Conservation (phyloP, 1,284 basidiomycete genomes). For the Papiliotrema nemorosa region DNA sequence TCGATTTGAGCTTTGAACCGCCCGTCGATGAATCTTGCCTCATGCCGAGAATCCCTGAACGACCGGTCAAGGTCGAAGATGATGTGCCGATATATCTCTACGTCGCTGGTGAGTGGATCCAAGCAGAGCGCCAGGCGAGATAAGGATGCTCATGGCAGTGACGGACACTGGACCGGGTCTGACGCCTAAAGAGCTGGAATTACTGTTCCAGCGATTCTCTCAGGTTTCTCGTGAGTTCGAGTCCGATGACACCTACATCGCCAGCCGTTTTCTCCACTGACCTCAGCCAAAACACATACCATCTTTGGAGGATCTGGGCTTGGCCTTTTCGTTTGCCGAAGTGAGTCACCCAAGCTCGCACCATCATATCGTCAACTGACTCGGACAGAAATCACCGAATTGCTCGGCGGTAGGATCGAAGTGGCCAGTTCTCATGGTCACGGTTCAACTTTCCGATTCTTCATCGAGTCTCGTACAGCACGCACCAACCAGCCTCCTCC, state of each 20-base stretch:
- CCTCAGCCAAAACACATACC: conserved; percentile 29
- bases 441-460: conserved; percentile 53
- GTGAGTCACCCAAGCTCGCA: conserved; percentile 12
- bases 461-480: conserved; percentile 30
- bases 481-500: conserved; percentile 3
- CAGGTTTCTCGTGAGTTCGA: conserved; percentile 29
- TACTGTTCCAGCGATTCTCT: conserved; percentile 41
- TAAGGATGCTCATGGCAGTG: conserved; percentile 12
- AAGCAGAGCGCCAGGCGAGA: neutral
- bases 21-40: conserved; percentile 28
- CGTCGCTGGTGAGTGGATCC: conserved; percentile 18
- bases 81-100: conserved; percentile 34
- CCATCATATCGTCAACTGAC: neutral
- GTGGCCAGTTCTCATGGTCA: conserved; percentile 35
- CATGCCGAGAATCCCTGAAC: conserved; percentile 24
- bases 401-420: conserved; percentile 45
- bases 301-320: conserved; percentile 43
- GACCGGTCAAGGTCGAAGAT: conserved; percentile 12
- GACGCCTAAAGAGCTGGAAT: conserved; percentile 26
- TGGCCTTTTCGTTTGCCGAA: conserved; percentile 38
- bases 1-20: conserved; percentile 35
- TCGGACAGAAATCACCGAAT: conserved; percentile 37
- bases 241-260: neutral
- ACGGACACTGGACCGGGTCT: conserved; percentile 43
- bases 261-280: no score